Percentiles rank a stretch among this genome's conserved stretches.
Conservation (phyloP, 2,329 filamentous ascomycete species). For the Aureobasidium lini region DNA sequence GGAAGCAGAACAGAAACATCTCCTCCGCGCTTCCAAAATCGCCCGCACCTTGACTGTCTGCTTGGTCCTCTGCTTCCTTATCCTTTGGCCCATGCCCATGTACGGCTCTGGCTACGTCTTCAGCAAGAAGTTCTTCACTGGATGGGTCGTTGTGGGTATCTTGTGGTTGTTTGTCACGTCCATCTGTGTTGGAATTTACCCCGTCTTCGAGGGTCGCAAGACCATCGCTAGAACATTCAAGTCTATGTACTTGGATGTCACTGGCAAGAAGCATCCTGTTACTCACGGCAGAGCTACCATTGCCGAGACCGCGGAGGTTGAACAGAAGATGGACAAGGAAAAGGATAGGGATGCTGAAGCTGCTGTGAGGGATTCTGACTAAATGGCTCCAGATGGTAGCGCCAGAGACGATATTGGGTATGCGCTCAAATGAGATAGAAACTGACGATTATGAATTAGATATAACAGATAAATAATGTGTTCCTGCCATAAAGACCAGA, state of each 20-base stretch:
- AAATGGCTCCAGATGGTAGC: no score
- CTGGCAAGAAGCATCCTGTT: conserved; percentile 26
- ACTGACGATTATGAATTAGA: no score
- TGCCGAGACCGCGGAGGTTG: conserved; percentile 22
- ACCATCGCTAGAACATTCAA: conserved; percentile 57
- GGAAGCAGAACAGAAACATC: conserved; percentile 34
- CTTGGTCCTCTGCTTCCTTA: conserved; percentile 62
- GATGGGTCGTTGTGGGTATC: conserved; percentile 63
- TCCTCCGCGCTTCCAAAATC: conserved; percentile 40
- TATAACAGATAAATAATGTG: no score
- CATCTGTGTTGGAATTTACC: conserved; percentile 70
- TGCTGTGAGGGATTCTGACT: background rate
- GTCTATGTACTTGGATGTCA: conserved; percentile 55
- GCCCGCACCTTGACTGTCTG: conserved; percentile 52
- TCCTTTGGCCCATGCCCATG: conserved; percentile 90
- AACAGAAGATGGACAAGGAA: conserved; percentile 20
- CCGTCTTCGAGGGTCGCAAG: conserved; percentile 67
- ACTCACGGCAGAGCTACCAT: conserved; percentile 26
- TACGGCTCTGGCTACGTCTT: conserved; percentile 79
- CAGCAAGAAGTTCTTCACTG: conserved; percentile 72
- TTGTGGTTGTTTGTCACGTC: conserved; percentile 71
- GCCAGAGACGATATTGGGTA: no score
- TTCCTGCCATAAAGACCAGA: no score
- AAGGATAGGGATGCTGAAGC: conserved; percentile 22
- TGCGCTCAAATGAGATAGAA: no score